Conservation (phyloP, 78 protist genomes). For the Dictyostelium intermedium region DNA sequence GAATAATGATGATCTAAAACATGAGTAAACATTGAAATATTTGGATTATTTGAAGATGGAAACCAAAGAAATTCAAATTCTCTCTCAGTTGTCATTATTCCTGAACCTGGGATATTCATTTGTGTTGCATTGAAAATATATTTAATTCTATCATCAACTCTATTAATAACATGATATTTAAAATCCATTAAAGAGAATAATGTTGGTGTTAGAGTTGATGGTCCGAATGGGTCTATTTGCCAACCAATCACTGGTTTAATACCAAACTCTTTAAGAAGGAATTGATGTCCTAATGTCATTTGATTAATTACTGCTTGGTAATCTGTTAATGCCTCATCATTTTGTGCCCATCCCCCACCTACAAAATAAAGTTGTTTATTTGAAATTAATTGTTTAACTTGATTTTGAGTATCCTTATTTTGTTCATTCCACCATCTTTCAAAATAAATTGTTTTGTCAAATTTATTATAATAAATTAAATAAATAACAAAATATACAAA, state of each 20-base stretch:
- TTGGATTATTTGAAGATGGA: constrained; percentile 28
- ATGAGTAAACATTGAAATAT: constrained; percentile 23
- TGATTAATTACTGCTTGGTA: constrained; percentile 67
- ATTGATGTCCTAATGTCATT: constrained; percentile 73
- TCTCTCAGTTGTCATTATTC: neutral
- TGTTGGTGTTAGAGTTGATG: constrained; percentile 52
- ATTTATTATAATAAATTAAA: too few species aligned
- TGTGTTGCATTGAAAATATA: neutral
- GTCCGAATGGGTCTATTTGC: constrained; percentile 81
- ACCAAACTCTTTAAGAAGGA: constrained; percentile 29
- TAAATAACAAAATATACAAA: too few species aligned
- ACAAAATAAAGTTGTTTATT: constrained; percentile 44
- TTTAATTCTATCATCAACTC: constrained; percentile 49
- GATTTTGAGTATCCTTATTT: neutral
- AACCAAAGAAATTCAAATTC: constrained; percentile 52
- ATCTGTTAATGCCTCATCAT: constrained; percentile 70
- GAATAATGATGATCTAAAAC: constrained; percentile 41
- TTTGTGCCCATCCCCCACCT: constrained; percentile 76
- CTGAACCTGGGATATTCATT: constrained; percentile 7
- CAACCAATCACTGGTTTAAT: constrained; percentile 46
- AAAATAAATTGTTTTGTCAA: constrained; percentile 33
- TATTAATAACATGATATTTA: constrained; percentile 41
- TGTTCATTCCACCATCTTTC: constrained; percentile 56
- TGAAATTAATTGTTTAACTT: constrained; percentile 22
- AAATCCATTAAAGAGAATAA: constrained; percentile 46